phyloP scores from a whole-genome alignment of 441 rosid genomes.

The Pelargonium fulgidum region DNA sequence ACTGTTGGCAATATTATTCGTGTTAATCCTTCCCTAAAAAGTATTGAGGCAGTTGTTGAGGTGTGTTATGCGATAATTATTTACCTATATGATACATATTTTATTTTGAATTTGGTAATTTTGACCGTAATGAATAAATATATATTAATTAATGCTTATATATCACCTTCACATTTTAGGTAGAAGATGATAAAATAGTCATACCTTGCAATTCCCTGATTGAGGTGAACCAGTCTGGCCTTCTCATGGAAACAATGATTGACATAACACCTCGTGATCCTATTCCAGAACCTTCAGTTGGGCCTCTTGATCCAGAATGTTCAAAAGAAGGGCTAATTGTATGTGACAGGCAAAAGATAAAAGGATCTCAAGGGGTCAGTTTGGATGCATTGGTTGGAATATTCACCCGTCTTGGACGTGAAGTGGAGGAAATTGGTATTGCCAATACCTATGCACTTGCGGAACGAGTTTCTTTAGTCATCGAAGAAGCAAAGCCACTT shows the following conservation, averaged over 20 bases:
- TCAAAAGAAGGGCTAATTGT: constrained; percentile 72
- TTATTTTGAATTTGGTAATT: not conserved
- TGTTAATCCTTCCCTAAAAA: constrained; percentile 78
- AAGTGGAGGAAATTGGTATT: constrained; percentile 75
- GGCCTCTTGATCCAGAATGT: constrained; percentile 73
- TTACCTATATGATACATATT: not conserved
- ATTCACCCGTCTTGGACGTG: constrained; percentile 82
- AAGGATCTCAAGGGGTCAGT: constrained; percentile 84
- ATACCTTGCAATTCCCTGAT: constrained; percentile 77
- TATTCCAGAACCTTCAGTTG: constrained; percentile 69
- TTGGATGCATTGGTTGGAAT: constrained; percentile 84
- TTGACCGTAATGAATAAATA: not conserved
- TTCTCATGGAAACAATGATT: constrained; percentile 87
- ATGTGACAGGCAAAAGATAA: constrained; percentile 80
- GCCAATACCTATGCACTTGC: constrained; percentile 56
- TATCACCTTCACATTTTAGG: constrained; percentile 33
- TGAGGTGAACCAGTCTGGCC: constrained; percentile 97
- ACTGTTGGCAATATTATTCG: constrained; percentile 81
- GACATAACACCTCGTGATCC: constrained; percentile 86
- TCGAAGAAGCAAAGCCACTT: constrained; percentile 83
- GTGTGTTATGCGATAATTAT: constrained; percentile 27
- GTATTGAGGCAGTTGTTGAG: constrained; percentile 89
- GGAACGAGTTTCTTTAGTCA: constrained; percentile 68
- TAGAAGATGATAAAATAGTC: constrained; percentile 86
- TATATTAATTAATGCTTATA: constrained; percentile 7